Evolutionary conservation across 2,329 filamentous ascomycete species (phyloP), one percentile per base, ranked within the genome.

Genomic region (Podosphaera xanthii): DNA sequence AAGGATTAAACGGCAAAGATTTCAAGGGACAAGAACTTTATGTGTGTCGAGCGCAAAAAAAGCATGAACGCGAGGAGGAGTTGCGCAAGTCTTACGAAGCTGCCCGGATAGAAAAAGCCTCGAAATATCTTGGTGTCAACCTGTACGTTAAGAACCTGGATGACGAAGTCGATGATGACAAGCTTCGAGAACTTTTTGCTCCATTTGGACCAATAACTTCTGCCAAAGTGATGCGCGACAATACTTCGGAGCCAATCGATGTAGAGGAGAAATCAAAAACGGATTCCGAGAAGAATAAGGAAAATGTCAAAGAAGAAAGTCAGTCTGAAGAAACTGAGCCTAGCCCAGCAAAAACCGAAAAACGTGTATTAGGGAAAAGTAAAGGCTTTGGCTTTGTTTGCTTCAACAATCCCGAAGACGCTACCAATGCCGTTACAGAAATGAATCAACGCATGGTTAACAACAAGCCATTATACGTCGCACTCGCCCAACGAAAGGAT

Each of bases 361-460:
- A 76, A 63, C 72, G 76, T 56, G 71, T 74, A 60, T 79, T 94
- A 62, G 92, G 92, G 72, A 97, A 97, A 86, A 95, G 89, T 84
- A 98, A 97, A 80, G 92, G 92, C 72, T 98, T 98, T 72, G 92
- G 92, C 68, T 98, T 98, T 73, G 92, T 98, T 70, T 98, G 92
- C 86, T 98, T 98, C 79, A 92, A 87, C 81, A 97, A 94, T 79
- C 90, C 92, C 62, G 92, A 98, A 69, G 92, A 98, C 73, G 92
- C 92, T 65, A 96, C 91, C 76, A 97, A 97, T 82, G 92, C 92
- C 64, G 91, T 98, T 64, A 89, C 90, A 62, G 92, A 98, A 75
- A 96, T 97, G 88, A 98, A 98, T 79, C 91, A 97, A 79, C 89
- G 92, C 74, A 98, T 98, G 92, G 79, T 97, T 66, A 86, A 90